Conservation (phyloP, 768 basidiomycete species). For the Boletus vermiculosoides region DNA sequence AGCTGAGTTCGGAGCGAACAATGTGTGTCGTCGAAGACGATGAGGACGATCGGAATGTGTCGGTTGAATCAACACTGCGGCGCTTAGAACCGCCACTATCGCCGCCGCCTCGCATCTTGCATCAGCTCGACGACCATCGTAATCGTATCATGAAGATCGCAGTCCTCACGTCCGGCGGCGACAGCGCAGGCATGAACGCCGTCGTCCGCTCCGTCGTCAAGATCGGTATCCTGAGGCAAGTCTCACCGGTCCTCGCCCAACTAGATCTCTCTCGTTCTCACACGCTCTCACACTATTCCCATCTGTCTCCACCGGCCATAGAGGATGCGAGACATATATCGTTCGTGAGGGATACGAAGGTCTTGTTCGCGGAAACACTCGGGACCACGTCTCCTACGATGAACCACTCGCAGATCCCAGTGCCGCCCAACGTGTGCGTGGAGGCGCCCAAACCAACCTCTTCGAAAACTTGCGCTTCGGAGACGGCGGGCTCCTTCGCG, state of each 20-base stretch:
- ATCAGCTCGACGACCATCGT: background rate
- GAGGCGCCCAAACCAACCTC: conserved; percentile 38
- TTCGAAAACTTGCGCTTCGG: conserved; percentile 80
- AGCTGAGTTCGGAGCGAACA: background rate
- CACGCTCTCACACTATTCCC: background rate
- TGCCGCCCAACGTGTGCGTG: conserved; percentile 13
- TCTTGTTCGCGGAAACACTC: conserved; percentile 81
- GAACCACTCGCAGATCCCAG: conserved; percentile 32
- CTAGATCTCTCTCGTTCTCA: background rate
- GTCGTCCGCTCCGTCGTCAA: conserved; percentile 93
- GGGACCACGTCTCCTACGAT: conserved; percentile 27
- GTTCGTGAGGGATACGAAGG: conserved; percentile 99
- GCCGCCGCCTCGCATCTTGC: background rate
- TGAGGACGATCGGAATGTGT: background rate
- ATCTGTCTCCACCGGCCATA: background rate
- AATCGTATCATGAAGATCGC: conserved; percentile 73
- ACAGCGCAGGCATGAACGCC: conserved; percentile 97
- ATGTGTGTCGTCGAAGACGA: background rate
- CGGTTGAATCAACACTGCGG: background rate
- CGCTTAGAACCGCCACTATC: background rate
- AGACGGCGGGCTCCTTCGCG: conserved; percentile 70
- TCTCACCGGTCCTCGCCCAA: background rate
- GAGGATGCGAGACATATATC: conserved; percentile 94
- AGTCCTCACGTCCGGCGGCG: conserved; percentile 93
- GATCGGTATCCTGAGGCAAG: conserved; percentile 85